These are phyloP conservation scores for Phytophthora quininea DNA, from an alignment of 352 stramenopile species.

Conservation along the genomic window DNA sequence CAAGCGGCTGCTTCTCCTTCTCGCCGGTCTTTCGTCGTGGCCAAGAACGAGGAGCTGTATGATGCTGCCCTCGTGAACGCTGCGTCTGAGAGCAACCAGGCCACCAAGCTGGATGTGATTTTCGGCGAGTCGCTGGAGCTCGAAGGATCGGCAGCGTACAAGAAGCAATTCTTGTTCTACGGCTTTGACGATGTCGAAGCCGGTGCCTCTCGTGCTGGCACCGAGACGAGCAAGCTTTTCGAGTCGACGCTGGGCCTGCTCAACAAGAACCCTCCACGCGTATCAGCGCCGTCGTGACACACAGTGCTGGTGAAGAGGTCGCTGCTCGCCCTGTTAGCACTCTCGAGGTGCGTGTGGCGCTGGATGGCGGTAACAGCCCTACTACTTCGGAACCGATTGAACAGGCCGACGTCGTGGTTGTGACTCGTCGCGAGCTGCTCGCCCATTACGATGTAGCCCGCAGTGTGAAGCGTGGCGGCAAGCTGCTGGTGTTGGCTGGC, in stretches of 20 bases:
- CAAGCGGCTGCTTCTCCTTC: constrained; percentile 45
- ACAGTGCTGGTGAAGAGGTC: constrained; percentile 40
- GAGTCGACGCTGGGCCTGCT: constrained; percentile 52
- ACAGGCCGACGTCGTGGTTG: constrained; percentile 65
- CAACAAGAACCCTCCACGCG: constrained; percentile 70
- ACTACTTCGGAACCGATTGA: constrained; percentile 56
- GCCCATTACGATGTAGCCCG: constrained; percentile 55
- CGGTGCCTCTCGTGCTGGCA: constrained; percentile 40
- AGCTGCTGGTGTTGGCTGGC: constrained; percentile 55
- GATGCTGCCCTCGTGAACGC: constrained; percentile 53
- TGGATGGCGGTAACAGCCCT: constrained; percentile 39
- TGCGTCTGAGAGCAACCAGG: constrained; percentile 43
- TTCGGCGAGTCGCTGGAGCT: constrained; percentile 55
- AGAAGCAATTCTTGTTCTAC: constrained; percentile 92
- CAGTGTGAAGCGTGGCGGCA: constrained; percentile 62
- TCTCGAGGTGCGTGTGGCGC: constrained; percentile 62
- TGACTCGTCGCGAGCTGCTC: constrained; percentile 53
- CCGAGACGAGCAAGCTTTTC: constrained; percentile 41
- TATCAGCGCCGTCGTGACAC: constrained; percentile 61
- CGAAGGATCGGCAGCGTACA: constrained; percentile 49
- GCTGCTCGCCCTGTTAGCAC: constrained; percentile 47
- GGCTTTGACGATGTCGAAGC: constrained; percentile 85
- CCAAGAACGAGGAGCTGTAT: constrained; percentile 77
- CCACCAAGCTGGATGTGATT: constrained; percentile 57
- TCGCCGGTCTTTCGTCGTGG: constrained; percentile 79